Conservation (phyloP, 2,329 filamentous ascomycete genomes). For the Colletotrichum tropicicola region DNA sequence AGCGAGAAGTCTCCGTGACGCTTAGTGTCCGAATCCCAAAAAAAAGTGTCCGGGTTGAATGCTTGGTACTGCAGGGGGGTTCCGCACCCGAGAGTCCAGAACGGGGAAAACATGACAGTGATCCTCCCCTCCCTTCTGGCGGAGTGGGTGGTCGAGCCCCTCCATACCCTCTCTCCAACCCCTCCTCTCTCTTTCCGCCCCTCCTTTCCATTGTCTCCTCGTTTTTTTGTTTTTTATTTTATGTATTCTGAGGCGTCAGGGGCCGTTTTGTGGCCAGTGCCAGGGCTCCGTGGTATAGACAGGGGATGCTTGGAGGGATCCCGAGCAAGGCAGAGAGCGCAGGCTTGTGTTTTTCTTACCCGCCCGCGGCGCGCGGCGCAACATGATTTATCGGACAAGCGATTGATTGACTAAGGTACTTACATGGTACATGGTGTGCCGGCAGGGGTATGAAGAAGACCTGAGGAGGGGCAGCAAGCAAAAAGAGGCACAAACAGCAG, state of each 20-base stretch:
- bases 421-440: no score
- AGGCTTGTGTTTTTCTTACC: background rate
- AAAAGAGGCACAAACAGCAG: no score
- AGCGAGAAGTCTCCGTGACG: no score
- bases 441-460: background rate
- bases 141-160: background rate
- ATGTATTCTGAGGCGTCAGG: no score
- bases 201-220: background rate
- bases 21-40: no score
- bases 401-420: background rate
- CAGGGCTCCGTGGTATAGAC: no score
- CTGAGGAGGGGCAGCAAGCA: background rate
- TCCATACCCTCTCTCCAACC: background rate
- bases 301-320: background rate
- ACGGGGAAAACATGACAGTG: no score
- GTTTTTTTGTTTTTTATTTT: background rate
- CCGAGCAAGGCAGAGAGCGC: no score
- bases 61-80: no score
- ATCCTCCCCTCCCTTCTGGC: no score
- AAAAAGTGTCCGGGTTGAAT: no score
- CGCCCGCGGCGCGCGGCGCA: background rate
- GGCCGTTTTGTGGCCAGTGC: background rate
- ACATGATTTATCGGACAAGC: background rate
- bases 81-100: no score
- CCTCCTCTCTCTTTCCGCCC: background rate